phyloP scores from a whole-genome alignment of 805 yeast species.

The Zygosaccharomyces rouxii region DNA sequence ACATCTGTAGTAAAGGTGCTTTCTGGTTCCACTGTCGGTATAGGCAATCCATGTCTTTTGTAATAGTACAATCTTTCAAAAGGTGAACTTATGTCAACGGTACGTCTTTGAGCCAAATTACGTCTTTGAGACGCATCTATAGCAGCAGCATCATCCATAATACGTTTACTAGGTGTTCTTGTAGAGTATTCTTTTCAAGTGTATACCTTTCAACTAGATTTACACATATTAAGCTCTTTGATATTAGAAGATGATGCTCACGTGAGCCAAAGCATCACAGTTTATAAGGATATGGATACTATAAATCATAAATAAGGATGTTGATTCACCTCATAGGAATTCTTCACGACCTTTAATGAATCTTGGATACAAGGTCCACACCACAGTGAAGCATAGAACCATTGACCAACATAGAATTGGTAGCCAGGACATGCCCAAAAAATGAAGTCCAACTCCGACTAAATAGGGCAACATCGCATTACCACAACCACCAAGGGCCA shows the following conservation, averaged over 20 bases:
- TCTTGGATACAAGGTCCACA: constrained; percentile 31
- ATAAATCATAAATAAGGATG: background rate
- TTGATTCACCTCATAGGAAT: constrained; percentile 12
- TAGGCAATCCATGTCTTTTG: constrained; percentile 28
- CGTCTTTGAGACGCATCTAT: constrained; percentile 24
- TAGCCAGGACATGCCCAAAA: constrained; percentile 25
- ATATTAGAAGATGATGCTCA: background rate
- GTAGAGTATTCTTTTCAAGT: background rate
- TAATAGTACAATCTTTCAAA: constrained; percentile 27
- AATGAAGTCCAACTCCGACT: constrained; percentile 44
- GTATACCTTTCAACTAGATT: background rate
- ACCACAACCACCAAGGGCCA: constrained; percentile 80
- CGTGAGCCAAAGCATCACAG: background rate
- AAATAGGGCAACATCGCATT: constrained; percentile 70
- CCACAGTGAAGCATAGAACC: constrained; percentile 20
- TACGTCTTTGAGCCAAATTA: constrained; percentile 32
- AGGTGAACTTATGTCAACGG: constrained; percentile 34
- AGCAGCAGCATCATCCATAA: constrained; percentile 11
- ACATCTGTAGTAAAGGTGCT: constrained; percentile 30
- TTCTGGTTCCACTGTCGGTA: constrained; percentile 31
- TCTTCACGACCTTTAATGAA: constrained; percentile 24
- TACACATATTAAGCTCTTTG: background rate
- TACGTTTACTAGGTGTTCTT: background rate
- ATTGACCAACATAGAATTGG: constrained; percentile 28
- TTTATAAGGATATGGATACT: background rate